Evolutionary conservation across 441 rosid genomes (phyloP), one percentile per base, ranked within the genome.

Genomic region (Aquilaria agallochum): DNA sequence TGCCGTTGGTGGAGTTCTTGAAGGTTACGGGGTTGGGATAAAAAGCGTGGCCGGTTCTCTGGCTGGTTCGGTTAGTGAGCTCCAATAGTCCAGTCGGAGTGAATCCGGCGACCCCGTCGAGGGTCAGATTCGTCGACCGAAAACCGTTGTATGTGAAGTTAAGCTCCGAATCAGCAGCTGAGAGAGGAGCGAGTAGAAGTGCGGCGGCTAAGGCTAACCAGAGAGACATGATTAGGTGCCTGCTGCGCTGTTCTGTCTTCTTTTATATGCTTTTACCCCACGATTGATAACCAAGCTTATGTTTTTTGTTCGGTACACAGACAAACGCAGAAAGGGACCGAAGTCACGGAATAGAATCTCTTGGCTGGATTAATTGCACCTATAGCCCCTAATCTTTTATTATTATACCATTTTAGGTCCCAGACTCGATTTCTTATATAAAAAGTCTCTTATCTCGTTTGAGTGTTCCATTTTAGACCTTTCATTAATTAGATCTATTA

Each of bases 31-130:
- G 58, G 10, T 56, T 0, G 30, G 63, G 63, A 34, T 64, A 62
- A 27, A 78, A 78, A 13, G 70, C 80, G 53, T 78, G 78, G 12
- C 76, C 80, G 1, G n/a, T 11, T 14, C 31, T 15, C 57, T 58
- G 67, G 31, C 3, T 46, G 9, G 78, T 68, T 12, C 56, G 52
- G 36, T 73, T 70, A 14, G 80, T 78, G 31, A 78, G 76, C 36
- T 58, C 50, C 51, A 75, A 45, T 59, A 62, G 69, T 50, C 76
- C 80, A 1, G 65, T 62, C 60, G 60, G 31, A n/a, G 69, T 68
- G 27, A 65, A 2, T 11, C 31, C 50, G 3, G 70, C 83, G 20
- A 71, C 15, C 8, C 76, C 78, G 2, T 71, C 59, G 13, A 55
- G 31, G 62, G 34, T 14, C 15, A 69, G 45, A 64, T 50, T 69